Base-by-base conservation (phyloP, 345 rosid species). In the Pugionium dolabratum region DNA sequence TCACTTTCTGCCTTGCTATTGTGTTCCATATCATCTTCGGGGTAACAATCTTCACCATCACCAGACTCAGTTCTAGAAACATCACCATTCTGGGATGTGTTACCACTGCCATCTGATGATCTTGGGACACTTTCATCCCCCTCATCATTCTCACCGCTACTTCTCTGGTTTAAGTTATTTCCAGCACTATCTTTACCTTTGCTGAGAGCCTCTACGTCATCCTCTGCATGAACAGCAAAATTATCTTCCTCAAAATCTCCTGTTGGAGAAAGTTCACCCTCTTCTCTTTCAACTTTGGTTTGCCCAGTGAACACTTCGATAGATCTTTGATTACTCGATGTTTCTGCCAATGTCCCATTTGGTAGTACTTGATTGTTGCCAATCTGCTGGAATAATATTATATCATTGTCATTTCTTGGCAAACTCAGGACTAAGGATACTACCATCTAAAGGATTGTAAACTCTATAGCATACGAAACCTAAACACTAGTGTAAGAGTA, bases 181-280 rank as follows among this genome's bases (percentile, higher is more conserved):
- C 55, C 78, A 69, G 82, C 74, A 79, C 62, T 51, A 49, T 88
- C 93, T 53, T 86, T 87, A 46, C 37, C 70, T 75, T 83, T 85
- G 65, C 75, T 81, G 26, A 47, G 64, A 54, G 79, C 79, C 73
- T 85, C 92, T 76, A 80, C 43, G 67, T 79, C 82, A 71, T 73
- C 77, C 69, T 82, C 94, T 59, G 77, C 94, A 82, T 81, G 81
- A 73, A 72, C 88, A 28, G 83, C 90, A 74, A 88, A 90, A 61
- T 84, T 84, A 60, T 90, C 97, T 78, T 89, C 98, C 80, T 88
- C 96, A 64, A 83, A 90, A 69, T 90, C 96, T 43, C 89, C 97
- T 70, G 81, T 86, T 50, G 99, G 99, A 66, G 99, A 94, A 76
- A 94, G 80, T 70, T 94, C 99, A 55, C 99, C 99, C 75, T 94